These are phyloP conservation scores for Gryganskiella cystojenkinii DNA, from an alignment of 192 early-diverging fungal species.

Conservation along the genomic window DNA sequence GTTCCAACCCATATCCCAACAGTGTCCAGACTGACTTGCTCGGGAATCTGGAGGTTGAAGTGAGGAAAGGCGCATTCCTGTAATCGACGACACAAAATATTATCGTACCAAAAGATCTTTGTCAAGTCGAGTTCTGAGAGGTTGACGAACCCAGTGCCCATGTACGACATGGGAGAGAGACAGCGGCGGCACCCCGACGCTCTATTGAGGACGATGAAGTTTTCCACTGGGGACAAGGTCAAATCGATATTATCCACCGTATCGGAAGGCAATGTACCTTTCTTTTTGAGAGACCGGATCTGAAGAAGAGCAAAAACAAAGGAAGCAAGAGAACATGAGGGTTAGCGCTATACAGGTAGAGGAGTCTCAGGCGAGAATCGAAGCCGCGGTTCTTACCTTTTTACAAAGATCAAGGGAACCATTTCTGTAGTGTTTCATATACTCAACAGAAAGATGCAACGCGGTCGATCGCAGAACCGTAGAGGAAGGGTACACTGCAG, in stretches of 20 bases:
- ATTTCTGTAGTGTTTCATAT: not conserved
- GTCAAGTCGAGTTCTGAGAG: conserved; percentile 6
- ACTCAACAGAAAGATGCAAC: not conserved
- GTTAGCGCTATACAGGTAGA: too few species aligned
- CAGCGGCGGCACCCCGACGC: not conserved
- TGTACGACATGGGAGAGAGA: not conserved
- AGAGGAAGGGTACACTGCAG: not conserved
- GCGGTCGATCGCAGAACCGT: not conserved
- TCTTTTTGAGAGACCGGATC: too few species aligned
- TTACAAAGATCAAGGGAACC: conserved; percentile 1
- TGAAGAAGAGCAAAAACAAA: too few species aligned
- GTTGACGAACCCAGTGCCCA: not conserved
- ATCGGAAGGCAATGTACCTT: too few species aligned
- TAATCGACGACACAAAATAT: not conserved
- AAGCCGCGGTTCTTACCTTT: too few species aligned
- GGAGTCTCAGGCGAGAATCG: too few species aligned
- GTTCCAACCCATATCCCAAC: conserved; percentile 5
- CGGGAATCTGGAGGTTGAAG: not conserved
- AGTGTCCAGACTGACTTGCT: not conserved
- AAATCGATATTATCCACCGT: too few species aligned
- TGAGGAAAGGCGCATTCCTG: not conserved
- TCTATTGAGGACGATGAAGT: not conserved
- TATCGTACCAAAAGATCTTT: conserved; percentile 4
- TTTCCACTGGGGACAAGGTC: too few species aligned
- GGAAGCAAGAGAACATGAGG: too few species aligned